A percentile compares a stretch with the other conserved stretches of the same genome.
Conservation (phyloP, 1,284 basidiomycete genomes). For the Meira nashicola region DNA sequence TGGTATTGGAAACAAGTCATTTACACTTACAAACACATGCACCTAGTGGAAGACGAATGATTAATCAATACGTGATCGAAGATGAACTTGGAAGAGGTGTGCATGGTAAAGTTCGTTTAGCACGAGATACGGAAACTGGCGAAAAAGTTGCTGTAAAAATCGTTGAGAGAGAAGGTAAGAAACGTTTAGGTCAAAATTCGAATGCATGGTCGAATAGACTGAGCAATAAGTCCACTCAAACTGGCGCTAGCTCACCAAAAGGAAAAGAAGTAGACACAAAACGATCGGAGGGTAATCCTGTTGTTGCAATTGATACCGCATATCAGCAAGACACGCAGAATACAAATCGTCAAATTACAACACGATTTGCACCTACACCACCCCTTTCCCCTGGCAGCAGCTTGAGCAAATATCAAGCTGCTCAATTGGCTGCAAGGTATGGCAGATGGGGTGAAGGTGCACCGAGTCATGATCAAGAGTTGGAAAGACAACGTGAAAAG, state of each 20-base stretch:
- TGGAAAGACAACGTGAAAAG: slow-evolving; percentile 29
- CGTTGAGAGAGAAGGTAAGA: slow-evolving; percentile 44
- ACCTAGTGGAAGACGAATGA: slow-evolving; percentile 46
- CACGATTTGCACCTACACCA: neutral
- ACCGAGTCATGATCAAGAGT: slow-evolving; percentile 12
- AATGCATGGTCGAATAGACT: no score
- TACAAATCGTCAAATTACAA: neutral
- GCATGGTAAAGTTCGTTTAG: slow-evolving; percentile 48
- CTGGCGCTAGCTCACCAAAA: neutral
- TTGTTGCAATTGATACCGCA: neutral
- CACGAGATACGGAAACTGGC: slow-evolving; percentile 42
- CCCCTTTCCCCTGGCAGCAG: neutral
- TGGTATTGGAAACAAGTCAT: slow-evolving; percentile 40
- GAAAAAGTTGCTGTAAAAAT: slow-evolving; percentile 51
- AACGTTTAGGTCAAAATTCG: slow-evolving; percentile 33
- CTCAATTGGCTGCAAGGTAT: slow-evolving; percentile 12
- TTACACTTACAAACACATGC: slow-evolving; percentile 44
- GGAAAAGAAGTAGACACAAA: neutral
- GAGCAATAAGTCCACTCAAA: no score
- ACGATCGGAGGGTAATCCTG: neutral
- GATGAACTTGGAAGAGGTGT: slow-evolving; percentile 49
- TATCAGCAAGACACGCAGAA: neutral
- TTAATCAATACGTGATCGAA: slow-evolving; percentile 52
- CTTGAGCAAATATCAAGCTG: neutral
- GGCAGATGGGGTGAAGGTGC: slow-evolving; percentile 18